Evolutionary conservation across 2,329 filamentous ascomycete genomes (phyloP), one percentile per base, ranked within the genome.

Genomic region (Coleophoma eucalyptorum): DNA sequence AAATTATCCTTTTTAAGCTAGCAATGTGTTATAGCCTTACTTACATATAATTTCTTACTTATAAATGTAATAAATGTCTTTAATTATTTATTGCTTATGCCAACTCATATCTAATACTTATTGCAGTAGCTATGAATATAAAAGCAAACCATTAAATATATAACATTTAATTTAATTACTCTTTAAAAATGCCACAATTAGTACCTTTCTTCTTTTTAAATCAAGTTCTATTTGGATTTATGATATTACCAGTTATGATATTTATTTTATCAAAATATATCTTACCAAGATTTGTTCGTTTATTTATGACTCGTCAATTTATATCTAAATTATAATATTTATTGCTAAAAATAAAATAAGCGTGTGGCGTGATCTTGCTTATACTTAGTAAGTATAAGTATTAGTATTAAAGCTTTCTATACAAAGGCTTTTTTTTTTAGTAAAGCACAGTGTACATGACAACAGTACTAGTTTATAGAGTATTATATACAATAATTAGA

Each of bases 161-260:
- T n/a, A n/a, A n/a, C n/a, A n/a, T n/a, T n/a, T n/a, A n/a, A n/a
- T n/a, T n/a, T n/a, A 54, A 44, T 45, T 50, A 51, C 53, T 37
- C 41, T 48, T 50, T 53, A 62, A 55, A 55, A 56, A 58, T 61
- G 53, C 56, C 55, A 51, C 54, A 62, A 60, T 60, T 58, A 58
- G 52, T 61, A 52, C 54, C 52, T 48, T 61, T 61, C 55, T 61
- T 58, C 54, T 61, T 61, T 55, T 52, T 61, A 56, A 60, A 61
- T 51, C 51, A 61, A 59, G 50, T 62, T 55, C 58, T 44, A 48
- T 61, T 62, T 58, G 49, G 52, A 53, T 60, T 59, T 56, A 53
- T 57, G 48, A 53, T 62, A 54, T 46, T 58, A 49, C 37, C 55
- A 51, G 49, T 61, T 52, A 58, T 57, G 40, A 55, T 62, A 55